These are phyloP conservation scores for Lichtheimia ornata DNA, from an alignment of 371 early-diverging fungal species.

Conservation along the genomic window DNA sequence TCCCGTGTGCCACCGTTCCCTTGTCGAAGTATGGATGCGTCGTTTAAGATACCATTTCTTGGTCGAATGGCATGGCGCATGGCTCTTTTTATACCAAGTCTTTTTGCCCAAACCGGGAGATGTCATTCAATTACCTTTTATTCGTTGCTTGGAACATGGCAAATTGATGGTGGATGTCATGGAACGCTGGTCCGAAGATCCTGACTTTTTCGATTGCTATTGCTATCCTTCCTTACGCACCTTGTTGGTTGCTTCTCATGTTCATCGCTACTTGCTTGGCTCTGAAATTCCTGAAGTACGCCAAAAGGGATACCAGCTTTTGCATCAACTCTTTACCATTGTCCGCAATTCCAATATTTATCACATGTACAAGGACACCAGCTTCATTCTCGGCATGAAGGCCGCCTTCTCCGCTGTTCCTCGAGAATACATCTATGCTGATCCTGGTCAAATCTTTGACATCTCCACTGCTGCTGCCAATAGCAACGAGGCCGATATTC, in stretches of 20 bases:
- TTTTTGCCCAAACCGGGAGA: slow-evolving; percentile 26
- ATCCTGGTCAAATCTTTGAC: slow-evolving; percentile 10
- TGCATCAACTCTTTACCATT: slow-evolving; percentile 19
- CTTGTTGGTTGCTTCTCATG: slow-evolving; percentile 22
- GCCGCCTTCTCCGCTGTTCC: slow-evolving; percentile 16
- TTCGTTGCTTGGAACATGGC: slow-evolving; percentile 25
- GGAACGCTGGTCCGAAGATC: slow-evolving; percentile 25
- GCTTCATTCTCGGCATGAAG: slow-evolving; percentile 23
- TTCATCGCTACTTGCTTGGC: slow-evolving; percentile 23
- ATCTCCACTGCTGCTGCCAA: slow-evolving; percentile 9
- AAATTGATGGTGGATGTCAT: slow-evolving; percentile 25
- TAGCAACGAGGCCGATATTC: slow-evolving; percentile 11
- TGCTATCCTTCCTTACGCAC: slow-evolving; percentile 26
- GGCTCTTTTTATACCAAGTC: slow-evolving; percentile 23
- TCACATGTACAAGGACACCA: slow-evolving; percentile 24
- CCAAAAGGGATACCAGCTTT: slow-evolving; percentile 24
- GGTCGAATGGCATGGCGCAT: slow-evolving; percentile 30
- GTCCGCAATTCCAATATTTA: slow-evolving; percentile 24
- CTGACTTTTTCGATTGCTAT: slow-evolving; percentile 29
- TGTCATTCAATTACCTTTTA: slow-evolving; percentile 24
- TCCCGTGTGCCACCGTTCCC: slow-evolving; percentile 24
- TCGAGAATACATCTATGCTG: slow-evolving; percentile 10
- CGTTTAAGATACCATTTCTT: slow-evolving; percentile 27
- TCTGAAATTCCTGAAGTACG: slow-evolving; percentile 23
- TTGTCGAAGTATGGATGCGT: slow-evolving; percentile 30